Evolutionary conservation across 2,329 filamentous ascomycete species (phyloP).

Genomic region (Apiospora koreana): DNA sequence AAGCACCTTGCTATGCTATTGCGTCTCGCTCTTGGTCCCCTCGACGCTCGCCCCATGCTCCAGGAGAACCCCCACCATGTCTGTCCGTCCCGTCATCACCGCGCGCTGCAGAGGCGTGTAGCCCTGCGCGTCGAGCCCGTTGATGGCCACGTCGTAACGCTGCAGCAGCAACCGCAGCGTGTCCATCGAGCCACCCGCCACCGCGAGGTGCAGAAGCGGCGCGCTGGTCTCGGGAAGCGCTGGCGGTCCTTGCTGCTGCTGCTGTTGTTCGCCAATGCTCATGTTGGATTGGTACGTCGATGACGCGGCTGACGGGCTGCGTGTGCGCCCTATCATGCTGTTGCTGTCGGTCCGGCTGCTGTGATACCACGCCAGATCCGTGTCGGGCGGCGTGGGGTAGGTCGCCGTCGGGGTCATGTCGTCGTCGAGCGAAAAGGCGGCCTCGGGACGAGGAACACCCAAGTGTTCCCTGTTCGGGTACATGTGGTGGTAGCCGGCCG

Average conservation of each 20-base stretch:
- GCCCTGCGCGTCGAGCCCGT: constrained; percentile 23
- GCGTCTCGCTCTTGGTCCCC: neutral
- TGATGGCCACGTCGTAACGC: constrained; percentile 24
- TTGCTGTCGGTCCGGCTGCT: neutral
- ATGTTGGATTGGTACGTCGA: neutral
- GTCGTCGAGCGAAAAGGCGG: neutral
- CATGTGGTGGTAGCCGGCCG: neutral
- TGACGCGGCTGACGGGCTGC: neutral
- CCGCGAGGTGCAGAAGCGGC: constrained; percentile 25
- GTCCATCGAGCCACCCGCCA: constrained; percentile 26
- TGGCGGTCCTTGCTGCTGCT: neutral
- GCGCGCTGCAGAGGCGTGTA: constrained; percentile 27
- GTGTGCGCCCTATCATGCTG: neutral
- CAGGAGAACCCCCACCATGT: constrained; percentile 26
- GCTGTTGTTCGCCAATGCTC: neutral
- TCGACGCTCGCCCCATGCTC: constrained; percentile 17
- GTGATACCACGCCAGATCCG: neutral
- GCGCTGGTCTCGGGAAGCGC: constrained; percentile 21
- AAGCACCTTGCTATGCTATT: neutral
- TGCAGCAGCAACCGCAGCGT: constrained; percentile 26
- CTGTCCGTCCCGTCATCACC: constrained; percentile 26
- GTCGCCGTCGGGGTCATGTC: neutral
- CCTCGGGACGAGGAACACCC: neutral
- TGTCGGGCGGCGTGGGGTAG: neutral
- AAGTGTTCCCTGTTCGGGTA: neutral